Conservation (phyloP, 1,284 basidiomycete genomes). For the Puccinia coronata region DNA sequence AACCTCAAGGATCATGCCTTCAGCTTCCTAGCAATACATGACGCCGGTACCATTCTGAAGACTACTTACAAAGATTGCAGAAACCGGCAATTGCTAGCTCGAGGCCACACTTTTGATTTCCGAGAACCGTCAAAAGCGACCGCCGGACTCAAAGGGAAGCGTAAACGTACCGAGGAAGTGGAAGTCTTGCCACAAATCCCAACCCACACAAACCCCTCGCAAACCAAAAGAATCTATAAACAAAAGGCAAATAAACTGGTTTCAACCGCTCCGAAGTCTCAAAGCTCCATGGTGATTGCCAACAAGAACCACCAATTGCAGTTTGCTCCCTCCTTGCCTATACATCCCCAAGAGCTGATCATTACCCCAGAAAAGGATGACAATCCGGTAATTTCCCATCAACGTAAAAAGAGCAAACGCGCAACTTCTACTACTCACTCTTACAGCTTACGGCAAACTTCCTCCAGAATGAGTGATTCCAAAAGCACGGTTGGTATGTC, state of each 20-base stretch:
- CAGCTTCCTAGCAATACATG: neutral
- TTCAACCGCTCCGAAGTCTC: neutral
- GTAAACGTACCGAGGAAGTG: neutral
- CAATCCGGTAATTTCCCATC: neutral
- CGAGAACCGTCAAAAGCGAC: neutral
- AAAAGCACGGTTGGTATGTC: neutral
- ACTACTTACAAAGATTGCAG: neutral
- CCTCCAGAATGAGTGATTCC: neutral
- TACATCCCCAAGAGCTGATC: neutral
- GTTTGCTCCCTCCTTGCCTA: neutral
- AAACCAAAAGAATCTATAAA: conserved; percentile 7
- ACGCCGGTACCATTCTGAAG: neutral
- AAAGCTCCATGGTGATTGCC: neutral
- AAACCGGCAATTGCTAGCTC: conserved; percentile 6
- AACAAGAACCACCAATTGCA: neutral
- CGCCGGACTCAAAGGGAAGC: neutral
- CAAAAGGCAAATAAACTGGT: too few species aligned
- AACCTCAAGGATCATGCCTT: conserved; percentile 4
- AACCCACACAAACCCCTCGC: neutral
- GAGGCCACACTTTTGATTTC: neutral
- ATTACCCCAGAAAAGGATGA: neutral
- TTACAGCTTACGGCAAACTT: conserved; percentile 12
- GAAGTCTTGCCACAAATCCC: neutral
- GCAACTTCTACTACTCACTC: neutral
- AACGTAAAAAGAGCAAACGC: neutral